A percentile compares a stretch with the other conserved stretches of the same genome.
These are phyloP conservation scores for Diospyros lotus DNA, from an alignment of 148 eudicot species.

Conservation along the genomic window DNA sequence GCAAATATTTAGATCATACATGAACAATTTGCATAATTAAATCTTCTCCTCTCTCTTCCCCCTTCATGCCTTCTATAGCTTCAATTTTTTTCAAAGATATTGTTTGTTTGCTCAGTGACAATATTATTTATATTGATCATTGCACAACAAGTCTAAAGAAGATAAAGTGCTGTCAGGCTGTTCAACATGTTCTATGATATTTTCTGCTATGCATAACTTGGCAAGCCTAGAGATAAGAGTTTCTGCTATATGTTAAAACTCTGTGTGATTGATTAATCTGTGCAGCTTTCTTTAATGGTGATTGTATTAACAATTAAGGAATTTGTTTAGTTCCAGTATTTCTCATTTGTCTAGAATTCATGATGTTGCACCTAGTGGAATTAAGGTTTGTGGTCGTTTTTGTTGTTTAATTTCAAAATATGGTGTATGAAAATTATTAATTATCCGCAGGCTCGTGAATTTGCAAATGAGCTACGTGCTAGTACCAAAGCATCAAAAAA, in stretches of 20 bases:
- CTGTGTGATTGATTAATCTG: not conserved
- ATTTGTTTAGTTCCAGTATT: not conserved
- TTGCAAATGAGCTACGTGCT: constrained; percentile 95
- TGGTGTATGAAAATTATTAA: constrained; percentile 8
- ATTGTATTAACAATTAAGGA: not conserved
- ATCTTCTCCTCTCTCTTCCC: too few relatives aligned
- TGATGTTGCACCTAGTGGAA: too few relatives aligned
- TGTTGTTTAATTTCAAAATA: too few relatives aligned
- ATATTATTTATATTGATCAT: too few relatives aligned
- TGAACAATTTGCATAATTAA: too few relatives aligned
- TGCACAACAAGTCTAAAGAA: not conserved
- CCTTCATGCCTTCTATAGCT: too few relatives aligned
- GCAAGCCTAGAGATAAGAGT: not conserved
- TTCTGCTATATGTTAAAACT: not conserved
- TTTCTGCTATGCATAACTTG: not conserved
- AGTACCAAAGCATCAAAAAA: constrained; percentile 85
- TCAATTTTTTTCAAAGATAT: too few relatives aligned
- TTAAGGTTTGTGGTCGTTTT: too few relatives aligned
- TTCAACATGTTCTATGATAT: not conserved
- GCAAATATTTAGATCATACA: too few relatives aligned
- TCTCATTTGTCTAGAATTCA: not conserved
- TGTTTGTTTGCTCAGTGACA: too few relatives aligned
- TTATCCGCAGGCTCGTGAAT: constrained; percentile 74
- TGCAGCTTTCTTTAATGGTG: too few relatives aligned
- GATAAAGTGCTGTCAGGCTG: not conserved